These are phyloP conservation scores for Penicillium sumatraense DNA, from an alignment of 2,329 filamentous ascomycete genomes.

Conservation along the genomic window DNA sequence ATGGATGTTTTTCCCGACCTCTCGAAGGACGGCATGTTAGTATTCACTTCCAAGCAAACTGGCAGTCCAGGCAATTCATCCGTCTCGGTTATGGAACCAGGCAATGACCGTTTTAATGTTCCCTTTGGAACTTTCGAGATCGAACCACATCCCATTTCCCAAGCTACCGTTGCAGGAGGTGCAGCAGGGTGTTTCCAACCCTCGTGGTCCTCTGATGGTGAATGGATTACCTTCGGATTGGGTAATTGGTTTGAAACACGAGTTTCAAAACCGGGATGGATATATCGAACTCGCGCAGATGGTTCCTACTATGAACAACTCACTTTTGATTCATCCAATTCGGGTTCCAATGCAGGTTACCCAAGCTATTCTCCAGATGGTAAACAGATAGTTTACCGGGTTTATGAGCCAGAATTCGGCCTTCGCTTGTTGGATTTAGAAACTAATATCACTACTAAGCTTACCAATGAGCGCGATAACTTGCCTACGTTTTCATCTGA, in stretches of 20 bases:
- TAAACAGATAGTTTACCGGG: slow-evolving; percentile 20
- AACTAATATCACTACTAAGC: slow-evolving; percentile 4
- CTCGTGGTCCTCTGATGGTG: slow-evolving; percentile 43
- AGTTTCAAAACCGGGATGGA: slow-evolving; percentile 7
- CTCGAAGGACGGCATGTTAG: slow-evolving; percentile 30
- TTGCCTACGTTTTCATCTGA: slow-evolving; percentile 17
- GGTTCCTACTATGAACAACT: slow-evolving; percentile 13
- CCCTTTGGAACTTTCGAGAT: slow-evolving; percentile 1
- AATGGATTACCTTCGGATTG: slow-evolving; percentile 34
- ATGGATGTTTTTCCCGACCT: slow-evolving; percentile 50
- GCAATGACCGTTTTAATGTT: neutral
- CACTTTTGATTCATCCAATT: neutral
- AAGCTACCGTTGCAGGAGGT: slow-evolving; percentile 28
- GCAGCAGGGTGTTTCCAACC: slow-evolving; percentile 48
- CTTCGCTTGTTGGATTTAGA: slow-evolving; percentile 19
- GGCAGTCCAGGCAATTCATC: slow-evolving; percentile 49
- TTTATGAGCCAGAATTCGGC: slow-evolving; percentile 15
- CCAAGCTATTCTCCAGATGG: slow-evolving; percentile 23
- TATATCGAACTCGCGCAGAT: slow-evolving; percentile 14
- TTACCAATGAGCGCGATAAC: slow-evolving; percentile 21
- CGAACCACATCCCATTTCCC: slow-evolving; percentile 14
- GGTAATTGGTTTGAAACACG: slow-evolving; percentile 21
- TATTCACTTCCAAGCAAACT: slow-evolving; percentile 46
- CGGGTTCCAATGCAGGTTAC: slow-evolving; percentile 15
- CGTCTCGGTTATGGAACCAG: slow-evolving; percentile 31